Evolutionary conservation across 2,329 filamentous ascomycete genomes (phyloP).

Genomic region (Drechslerella stenobrocha): DNA sequence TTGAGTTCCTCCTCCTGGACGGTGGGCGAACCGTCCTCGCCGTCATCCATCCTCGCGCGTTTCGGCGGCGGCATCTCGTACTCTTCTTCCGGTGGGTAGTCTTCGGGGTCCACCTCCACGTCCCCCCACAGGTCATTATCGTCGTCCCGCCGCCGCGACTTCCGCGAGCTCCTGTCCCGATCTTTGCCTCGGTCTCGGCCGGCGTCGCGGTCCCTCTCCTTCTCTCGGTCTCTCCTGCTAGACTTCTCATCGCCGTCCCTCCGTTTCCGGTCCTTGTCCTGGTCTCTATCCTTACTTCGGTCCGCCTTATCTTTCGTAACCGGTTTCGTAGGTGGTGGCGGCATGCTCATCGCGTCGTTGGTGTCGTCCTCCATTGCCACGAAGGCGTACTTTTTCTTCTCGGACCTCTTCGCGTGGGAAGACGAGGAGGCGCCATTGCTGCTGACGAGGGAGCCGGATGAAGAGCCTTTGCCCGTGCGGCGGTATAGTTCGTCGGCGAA

Average conservation of each 20-base stretch:
- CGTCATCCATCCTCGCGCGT: slow-evolving; percentile 68
- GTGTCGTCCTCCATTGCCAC: slow-evolving; percentile 69
- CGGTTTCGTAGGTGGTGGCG: slow-evolving; percentile 54
- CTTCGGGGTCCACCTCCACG: slow-evolving; percentile 64
- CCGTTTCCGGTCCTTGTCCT: slow-evolving; percentile 55
- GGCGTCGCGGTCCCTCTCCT: slow-evolving; percentile 26
- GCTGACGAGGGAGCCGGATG: slow-evolving; percentile 12
- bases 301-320: slow-evolving; percentile 59
- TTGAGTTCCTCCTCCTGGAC: slow-evolving; percentile 60
- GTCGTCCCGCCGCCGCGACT: slow-evolving; percentile 60
- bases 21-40: slow-evolving; percentile 54
- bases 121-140: slow-evolving; percentile 81
- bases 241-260: slow-evolving; percentile 52
- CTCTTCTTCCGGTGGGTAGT: slow-evolving; percentile 59
- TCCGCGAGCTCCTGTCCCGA: slow-evolving; percentile 59
- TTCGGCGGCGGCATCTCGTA: slow-evolving; percentile 73
- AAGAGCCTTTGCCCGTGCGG: slow-evolving; percentile 49
- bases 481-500: slow-evolving; percentile 54
- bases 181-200: slow-evolving; percentile 54
- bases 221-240: slow-evolving; percentile 55
- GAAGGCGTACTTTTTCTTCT: slow-evolving; percentile 66
- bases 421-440: slow-evolving; percentile 19
- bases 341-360: slow-evolving; percentile 58
- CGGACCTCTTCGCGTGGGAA: slow-evolving; percentile 36
- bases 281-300: slow-evolving; percentile 55